Evolutionary conservation across 2,329 filamentous ascomycete species (phyloP).

Genomic region (Aureobasidium pullulans): DNA sequence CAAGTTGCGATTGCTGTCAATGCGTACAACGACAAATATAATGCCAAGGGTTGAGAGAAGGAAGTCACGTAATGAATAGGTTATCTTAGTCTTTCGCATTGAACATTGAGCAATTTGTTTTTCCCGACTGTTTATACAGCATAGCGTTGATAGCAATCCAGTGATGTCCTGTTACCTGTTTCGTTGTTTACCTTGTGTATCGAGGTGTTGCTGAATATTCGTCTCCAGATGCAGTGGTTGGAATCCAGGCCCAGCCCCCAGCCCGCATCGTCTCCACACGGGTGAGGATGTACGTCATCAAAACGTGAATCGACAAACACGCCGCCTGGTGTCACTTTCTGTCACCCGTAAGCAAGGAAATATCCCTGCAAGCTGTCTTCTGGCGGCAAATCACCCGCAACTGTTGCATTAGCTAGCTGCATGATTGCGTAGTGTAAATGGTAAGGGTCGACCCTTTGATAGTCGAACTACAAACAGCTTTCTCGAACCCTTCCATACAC

Average conservation of each 20-base stretch:
- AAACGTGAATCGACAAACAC: not conserved
- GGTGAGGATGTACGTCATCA: not conserved
- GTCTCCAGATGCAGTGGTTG: not conserved
- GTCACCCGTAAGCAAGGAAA: constrained; percentile 5
- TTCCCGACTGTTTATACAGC: too few relatives aligned
- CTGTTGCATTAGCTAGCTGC: constrained; percentile 4
- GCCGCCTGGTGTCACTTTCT: not conserved
- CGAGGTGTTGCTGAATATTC: too few relatives aligned
- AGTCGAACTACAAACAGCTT: not conserved
- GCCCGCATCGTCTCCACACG: not conserved
- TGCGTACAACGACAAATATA: constrained; percentile 61
- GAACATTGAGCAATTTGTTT: not conserved
- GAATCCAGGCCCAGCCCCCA: not conserved
- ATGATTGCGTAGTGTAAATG: constrained; percentile 8
- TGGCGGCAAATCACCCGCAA: constrained; percentile 4
- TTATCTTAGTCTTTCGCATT: not conserved
- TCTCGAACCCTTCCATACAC: not conserved
- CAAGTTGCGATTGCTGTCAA: constrained; percentile 61
- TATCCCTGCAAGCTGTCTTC: constrained; percentile 4
- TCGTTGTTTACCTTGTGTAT: too few relatives aligned
- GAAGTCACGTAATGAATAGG: not conserved
- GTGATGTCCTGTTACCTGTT: too few relatives aligned
- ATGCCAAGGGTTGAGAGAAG: constrained; percentile 45
- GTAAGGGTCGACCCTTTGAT: not conserved
- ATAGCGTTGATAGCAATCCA: too few relatives aligned